Evolutionary conservation across 805 yeast species (phyloP).

Genomic region (Yarrowia sp.): DNA sequence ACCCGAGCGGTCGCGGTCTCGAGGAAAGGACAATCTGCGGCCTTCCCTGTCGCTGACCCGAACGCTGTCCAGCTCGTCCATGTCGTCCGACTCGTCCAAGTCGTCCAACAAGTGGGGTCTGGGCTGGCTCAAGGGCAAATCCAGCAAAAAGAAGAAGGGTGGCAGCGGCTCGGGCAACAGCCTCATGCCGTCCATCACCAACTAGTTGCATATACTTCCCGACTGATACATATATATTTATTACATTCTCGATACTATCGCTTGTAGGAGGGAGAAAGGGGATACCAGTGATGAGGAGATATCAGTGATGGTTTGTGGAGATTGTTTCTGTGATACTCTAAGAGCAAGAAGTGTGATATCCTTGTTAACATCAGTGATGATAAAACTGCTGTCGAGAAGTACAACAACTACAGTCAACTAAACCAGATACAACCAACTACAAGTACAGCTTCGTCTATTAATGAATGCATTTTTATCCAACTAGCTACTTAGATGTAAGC

Average conservation of each 20-base stretch:
- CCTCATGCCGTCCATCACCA: conserved; percentile 20
- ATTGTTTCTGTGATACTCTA: too few relatives aligned
- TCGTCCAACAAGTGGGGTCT: conserved; percentile 34
- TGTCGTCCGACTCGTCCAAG: conserved; percentile 36
- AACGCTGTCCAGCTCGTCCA: conserved; percentile 32
- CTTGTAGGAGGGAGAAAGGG: neutral
- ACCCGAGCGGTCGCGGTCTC: conserved; percentile 32
- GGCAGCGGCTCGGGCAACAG: conserved; percentile 1
- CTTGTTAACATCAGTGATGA: too few relatives aligned
- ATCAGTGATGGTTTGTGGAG: neutral
- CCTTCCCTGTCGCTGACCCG: conserved; percentile 34
- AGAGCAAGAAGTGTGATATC: too few relatives aligned
- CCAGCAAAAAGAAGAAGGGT: conserved; percentile 25
- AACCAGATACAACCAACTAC: too few relatives aligned
- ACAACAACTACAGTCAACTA: too few relatives aligned
- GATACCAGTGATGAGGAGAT: neutral
- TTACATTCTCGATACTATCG: conserved; percentile 26
- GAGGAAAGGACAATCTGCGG: conserved; percentile 24
- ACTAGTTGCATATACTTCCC: conserved; percentile 8
- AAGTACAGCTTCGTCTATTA: neutral
- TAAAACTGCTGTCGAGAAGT: too few relatives aligned
- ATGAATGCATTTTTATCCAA: neutral
- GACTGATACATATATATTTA: conserved; percentile 35
- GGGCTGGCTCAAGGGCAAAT: conserved; percentile 36
- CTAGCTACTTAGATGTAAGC: conserved; percentile 6